A percentile compares a stretch with the other conserved stretches of the same genome.
Evolutionary conservation across 129 eudicot genomes (phyloP).

Genomic region (Erigeron canadensis): DNA sequence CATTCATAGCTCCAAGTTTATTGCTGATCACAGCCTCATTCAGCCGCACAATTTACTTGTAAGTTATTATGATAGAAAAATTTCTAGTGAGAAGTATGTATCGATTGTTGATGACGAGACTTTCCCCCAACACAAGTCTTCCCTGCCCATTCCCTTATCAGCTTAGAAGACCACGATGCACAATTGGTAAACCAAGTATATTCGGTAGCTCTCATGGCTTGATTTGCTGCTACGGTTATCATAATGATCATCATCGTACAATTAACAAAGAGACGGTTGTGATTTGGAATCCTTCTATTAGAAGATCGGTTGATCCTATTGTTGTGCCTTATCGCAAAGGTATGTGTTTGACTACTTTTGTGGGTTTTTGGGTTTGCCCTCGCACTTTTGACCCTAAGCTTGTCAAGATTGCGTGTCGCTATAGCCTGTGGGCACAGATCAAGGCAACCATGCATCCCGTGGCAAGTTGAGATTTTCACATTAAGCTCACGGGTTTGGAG

Average conservation of each 20-base stretch:
- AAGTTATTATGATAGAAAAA: neutral
- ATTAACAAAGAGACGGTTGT: neutral
- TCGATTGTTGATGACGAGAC: constrained; percentile 1
- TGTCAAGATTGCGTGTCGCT: neutral
- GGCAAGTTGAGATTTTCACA: neutral
- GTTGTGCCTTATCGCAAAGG: neutral
- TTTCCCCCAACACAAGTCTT: neutral
- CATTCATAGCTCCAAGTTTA: neutral
- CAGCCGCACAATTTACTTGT: neutral
- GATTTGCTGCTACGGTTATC: neutral
- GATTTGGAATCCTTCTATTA: neutral
- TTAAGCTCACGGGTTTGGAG: neutral
- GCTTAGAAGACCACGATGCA: neutral
- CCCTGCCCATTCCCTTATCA: neutral
- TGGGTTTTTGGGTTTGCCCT: neutral
- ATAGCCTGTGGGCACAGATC: too few species aligned
- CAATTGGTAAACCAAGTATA: neutral
- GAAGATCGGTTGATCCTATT: neutral
- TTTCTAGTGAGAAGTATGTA: neutral
- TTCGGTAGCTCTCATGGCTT: neutral
- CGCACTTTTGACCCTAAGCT: neutral
- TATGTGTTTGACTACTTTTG: too few species aligned
- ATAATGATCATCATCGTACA: too few species aligned
- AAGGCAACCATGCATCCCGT: too few species aligned
- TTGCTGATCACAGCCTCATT: neutral